Conservation (phyloP, 1,139 yeast genomes). For the Debaryomyces sp. region DNA sequence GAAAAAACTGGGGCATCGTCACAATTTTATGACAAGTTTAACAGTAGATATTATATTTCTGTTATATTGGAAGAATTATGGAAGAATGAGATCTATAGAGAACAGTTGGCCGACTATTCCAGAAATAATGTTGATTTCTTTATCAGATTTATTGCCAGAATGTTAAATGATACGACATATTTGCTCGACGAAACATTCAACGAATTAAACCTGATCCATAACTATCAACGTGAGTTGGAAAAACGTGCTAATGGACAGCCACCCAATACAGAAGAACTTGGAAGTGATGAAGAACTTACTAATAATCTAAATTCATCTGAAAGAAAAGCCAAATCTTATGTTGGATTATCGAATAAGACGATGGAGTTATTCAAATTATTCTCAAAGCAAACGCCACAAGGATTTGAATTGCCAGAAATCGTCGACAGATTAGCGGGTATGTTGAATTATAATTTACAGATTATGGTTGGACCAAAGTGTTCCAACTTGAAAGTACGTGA, state of each 20-base stretch:
- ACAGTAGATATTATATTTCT: conserved; percentile 84
- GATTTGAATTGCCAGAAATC: conserved; percentile 85
- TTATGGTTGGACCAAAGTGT: conserved; percentile 94
- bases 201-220: conserved; percentile 76
- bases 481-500: conserved; percentile 81
- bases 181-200: conserved; percentile 88
- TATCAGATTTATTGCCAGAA: conserved; percentile 87
- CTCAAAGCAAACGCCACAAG: conserved; percentile 83
- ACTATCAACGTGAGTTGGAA: conserved; percentile 61
- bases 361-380: conserved; percentile 77
- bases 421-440: conserved; percentile 94
- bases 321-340: conserved; percentile 75
- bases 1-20: conserved; percentile 96
- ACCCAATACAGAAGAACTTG: conserved; percentile 48
- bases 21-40: conserved; percentile 95
- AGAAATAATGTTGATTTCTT: conserved; percentile 74
- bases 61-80: conserved; percentile 82
- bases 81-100: conserved; percentile 68
- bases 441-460: conserved; percentile 88
- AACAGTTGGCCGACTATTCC: conserved; percentile 71
- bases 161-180: conserved; percentile 92
- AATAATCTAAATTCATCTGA: conserved; percentile 64
- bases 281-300: conserved; percentile 61
- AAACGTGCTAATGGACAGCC: conserved; percentile 41
- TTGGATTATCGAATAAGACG: conserved; percentile 84